Conservation (phyloP, 495 filamentous ascomycete species). For the Penicillium daleae region DNA sequence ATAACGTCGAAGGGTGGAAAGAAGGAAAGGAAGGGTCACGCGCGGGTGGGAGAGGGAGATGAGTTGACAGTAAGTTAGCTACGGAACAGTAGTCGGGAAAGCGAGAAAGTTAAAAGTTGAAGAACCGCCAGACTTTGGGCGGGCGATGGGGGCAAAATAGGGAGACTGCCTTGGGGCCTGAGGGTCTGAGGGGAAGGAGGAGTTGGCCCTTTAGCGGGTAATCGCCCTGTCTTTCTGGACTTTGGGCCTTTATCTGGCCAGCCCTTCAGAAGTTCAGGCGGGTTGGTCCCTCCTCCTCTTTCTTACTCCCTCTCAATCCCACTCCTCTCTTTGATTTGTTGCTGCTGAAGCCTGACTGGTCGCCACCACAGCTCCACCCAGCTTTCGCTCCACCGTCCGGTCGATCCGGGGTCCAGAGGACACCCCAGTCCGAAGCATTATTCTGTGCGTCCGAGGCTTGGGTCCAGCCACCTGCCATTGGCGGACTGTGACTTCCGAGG, state of each 20-base stretch:
- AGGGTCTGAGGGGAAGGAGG: neutral
- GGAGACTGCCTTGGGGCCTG: neutral
- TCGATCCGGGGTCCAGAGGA: conserved; percentile 35
- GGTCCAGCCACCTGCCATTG: conserved; percentile 17
- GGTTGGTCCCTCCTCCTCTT: neutral
- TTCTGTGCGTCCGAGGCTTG: neutral
- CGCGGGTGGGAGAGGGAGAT: neutral
- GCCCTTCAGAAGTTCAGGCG: neutral
- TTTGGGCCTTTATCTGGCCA: neutral
- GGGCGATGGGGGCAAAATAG: neutral
- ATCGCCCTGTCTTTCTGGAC: too few relatives aligned
- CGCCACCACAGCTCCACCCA: conserved; percentile 20
- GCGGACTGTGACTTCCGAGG: conserved; percentile 27
- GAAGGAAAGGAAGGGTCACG: conserved; percentile 3
- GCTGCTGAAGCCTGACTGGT: conserved; percentile 25
- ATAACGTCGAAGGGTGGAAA: neutral
- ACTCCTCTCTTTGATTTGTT: conserved; percentile 1
- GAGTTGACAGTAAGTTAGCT: too few relatives aligned
- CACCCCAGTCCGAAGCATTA: neutral
- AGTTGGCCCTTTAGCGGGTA: too few relatives aligned
- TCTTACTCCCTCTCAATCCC: conserved; percentile 2
- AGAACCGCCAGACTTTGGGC: neutral
- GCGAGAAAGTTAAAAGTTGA: neutral
- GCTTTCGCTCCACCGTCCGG: conserved; percentile 28
- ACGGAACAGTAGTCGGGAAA: neutral